Evolutionary conservation across 1,139 yeast genomes (phyloP), one percentile per base, ranked within the genome.

Genomic region (Pichia sp.): DNA sequence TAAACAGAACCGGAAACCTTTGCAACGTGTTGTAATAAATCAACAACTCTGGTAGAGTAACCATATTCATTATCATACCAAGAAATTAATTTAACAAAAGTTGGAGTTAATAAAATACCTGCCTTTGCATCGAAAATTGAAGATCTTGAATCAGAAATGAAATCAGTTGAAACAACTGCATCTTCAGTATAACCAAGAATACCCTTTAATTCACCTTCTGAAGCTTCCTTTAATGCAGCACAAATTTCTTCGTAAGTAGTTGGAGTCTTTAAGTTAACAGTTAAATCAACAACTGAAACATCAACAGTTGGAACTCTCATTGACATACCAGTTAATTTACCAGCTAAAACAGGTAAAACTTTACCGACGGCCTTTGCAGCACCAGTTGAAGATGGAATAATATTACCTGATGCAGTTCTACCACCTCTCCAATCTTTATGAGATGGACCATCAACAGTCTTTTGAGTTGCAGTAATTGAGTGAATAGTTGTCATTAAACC

Each of bases 391-490:
- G 92, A 82, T 71, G 94, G 94, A 63, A 84, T 84, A 65, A 84
- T 84, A 82, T 84, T 84, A 68, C 87, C 94, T 56, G 90, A 82
- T 65, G 94, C 94, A 62, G 92, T 83, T 78, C 94, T 80, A 70
- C 94, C 94, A 73, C 92, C 94, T 82, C 94, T 82, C 94, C 94
- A 84, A 76, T 84, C 94, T 77, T 84, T 84, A 79, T 82, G 89
- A 70, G 94, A 84, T 68, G 94, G 90, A 78, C 94, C 94, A 69
- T 84, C 94, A 58, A 84, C 94, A 53, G 92, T 82, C 80, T 84
- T 84, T 72, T 84, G 94, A 57, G 94, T 82, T 57, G 94, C 94
- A 60, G 94, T 84, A 70, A 84, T 78, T 65, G 92, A 82, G 78
- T 84, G 94, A 59, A 84, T 87, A 54, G 94, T 84, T 73, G 94